Conservation (phyloP, 1,284 basidiomycete species). For the Cryptococcus maquisensis region DNA sequence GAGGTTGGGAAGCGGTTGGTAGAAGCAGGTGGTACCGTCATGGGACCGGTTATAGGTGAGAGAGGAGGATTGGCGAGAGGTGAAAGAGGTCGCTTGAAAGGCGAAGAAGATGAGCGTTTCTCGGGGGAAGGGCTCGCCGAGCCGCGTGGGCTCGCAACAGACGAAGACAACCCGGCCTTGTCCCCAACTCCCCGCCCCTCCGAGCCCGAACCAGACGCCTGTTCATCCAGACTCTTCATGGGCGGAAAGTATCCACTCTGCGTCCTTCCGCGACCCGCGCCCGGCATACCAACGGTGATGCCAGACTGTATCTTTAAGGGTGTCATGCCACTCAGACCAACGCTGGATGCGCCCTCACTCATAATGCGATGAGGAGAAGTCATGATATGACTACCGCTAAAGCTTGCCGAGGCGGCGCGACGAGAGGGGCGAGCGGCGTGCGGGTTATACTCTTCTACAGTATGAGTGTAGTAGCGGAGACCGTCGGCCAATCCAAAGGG, state of each 20-base stretch:
- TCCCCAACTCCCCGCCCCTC: background rate
- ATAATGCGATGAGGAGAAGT: conserved; percentile 1
- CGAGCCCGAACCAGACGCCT: conserved; percentile 1
- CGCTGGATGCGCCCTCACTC: background rate
- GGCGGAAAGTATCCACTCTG: conserved; percentile 15
- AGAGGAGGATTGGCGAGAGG: too few species aligned
- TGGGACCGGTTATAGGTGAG: too few species aligned
- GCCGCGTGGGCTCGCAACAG: too few species aligned
- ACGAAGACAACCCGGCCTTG: background rate
- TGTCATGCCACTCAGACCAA: background rate
- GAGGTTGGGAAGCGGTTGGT: conserved; percentile 2
- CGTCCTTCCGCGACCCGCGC: background rate
- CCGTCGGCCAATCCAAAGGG: conserved; percentile 70
- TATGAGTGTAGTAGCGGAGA: conserved; percentile 86
- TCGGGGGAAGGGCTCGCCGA: too few species aligned
- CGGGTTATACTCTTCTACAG: conserved; percentile 85
- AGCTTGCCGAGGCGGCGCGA: conserved; percentile 16
- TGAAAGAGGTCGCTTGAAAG: too few species aligned
- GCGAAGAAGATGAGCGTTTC: too few species aligned
- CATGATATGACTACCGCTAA: conserved; percentile 6
- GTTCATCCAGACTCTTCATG: conserved; percentile 4
- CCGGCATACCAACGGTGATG: background rate
- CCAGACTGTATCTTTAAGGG: background rate
- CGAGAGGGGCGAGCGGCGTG: conserved; percentile 14
- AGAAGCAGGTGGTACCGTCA: background rate